Evolutionary conservation across 192 early-diverging fungal genomes (phyloP), one percentile per base, ranked within the genome.

Genomic region (Phlyctochytrium bullatum): DNA sequence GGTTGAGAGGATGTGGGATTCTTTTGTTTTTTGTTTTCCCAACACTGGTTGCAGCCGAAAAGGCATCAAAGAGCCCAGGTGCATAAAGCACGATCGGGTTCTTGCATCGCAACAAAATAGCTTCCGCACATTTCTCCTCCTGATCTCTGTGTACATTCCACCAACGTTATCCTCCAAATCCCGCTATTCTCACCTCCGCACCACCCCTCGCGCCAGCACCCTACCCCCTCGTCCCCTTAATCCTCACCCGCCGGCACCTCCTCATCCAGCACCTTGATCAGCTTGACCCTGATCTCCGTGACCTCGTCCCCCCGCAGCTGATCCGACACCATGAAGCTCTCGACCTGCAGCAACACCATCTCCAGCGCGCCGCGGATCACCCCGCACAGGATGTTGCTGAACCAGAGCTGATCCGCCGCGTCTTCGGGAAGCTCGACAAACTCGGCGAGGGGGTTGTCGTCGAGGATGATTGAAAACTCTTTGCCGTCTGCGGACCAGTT

Each of bases 391-490:
- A 98, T 86, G 67, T 99, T 99, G 27, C 93, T 96, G 71, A 96
- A 99, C 95, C 94, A 97, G 63, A 99, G 78, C 24, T 89, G 92
- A 14, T 82, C 82, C 66, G 67, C 64, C 0, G 78, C 80, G 40
- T 89, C 89, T 25, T 91, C 88, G 12, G 97, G 97, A 57, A 99
- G 82, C 73, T 99, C 97, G 31, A 98, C 95, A 85, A 94, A 98
- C 67, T 99, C 97, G 59, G 94, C 88, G 52, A 99, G 77, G 4
- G 97, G 97, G 68, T 99, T 99, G 34, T 98, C 96, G 29, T 98
- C 96, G 30, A 99, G 66, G 0, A 95, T 74, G 3, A 99, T 75
- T n/a, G 94, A 97, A 65, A 96, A 98, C 73, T 97, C 95, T 64
- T 90, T 89, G 4, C 70, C 74, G 74, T 98, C 93, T 3, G 84